Evolutionary conservation across 169 alveolate genomes (phyloP), one percentile per base, ranked within the genome.

Genomic region (Cryptosporidium parvum): DNA sequence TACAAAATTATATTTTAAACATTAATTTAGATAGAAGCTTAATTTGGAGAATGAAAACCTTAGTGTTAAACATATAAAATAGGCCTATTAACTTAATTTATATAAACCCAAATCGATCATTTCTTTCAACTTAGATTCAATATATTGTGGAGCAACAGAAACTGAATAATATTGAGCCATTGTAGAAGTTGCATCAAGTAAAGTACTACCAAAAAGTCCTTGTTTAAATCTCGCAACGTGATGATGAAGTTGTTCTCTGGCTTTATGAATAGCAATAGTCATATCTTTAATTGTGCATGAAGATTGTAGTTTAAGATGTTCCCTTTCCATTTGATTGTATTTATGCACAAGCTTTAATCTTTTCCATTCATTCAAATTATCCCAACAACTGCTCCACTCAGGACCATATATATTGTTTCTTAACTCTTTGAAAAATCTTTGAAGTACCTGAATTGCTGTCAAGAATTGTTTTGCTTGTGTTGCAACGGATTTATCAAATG

Each of bases 241-340:
- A 44, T 80, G 68, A n/a, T 80, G 89, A 80, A 80, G 72, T 42
- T 80, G 89, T 80, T 80, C 89, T 44, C 89, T 80, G 18, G 89
- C 89, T 18, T 80, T 80, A 65, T 80, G 89, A 16, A 80, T 65
- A 61, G 89, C 89, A 80, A 80, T 65, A 44, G 89, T 80, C 89
- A 80, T 80, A 80, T 80, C 89, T 44, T 80, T 80, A 48, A 80
- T 80, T n/a, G 69, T 80, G 42, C 89, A 80, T 21, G 89, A 61
- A 0, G 80, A 62, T 45, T 42, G 62, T 8, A 80, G 56, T 51
- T 59, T 80, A 80, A 61, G 62, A 8, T 42, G 75, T 7, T 62
- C 75, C 45, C 75, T 80, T 31, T 65, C 75, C 80, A 62, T 80
- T 21, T 59, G 59, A 42, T 65, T 67, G 26, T 39, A 42, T 33